Base-by-base conservation (phyloP, 1,284 basidiomycete species). In the Papiliotrema fonsecae region DNA sequence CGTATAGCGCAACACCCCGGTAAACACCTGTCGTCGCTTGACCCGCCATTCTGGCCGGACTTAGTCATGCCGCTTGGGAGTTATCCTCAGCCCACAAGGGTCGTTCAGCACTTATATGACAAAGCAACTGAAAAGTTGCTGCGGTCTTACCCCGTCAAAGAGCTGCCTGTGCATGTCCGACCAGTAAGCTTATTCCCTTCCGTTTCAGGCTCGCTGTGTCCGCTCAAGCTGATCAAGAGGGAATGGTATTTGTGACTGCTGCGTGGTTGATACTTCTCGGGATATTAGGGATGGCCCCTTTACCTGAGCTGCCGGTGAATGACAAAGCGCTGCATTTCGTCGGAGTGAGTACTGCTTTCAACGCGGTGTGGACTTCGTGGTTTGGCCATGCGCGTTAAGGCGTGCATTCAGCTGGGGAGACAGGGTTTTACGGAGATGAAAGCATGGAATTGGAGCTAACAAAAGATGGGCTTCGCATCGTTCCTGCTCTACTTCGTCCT, bases 251-350 rank as follows among this genome's bases (percentile, higher is more conserved):
- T 46, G 52, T 62, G 10, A 66, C 70, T 9, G 70, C 65, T 1
- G 55, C 53, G n/a, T 74, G 72, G 72, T 45, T 70, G 28, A 42
- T 73, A 21, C 44, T 74, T 9, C 56, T 74, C 22, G 70, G 65
- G 37, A 53, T 72, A 11, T 52, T 73, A 9, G 72, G 70, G 9
- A 64, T 74, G 52, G 70, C 69, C 1, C 72, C 70, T 0, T 40
- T 73, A 14, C 68, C 69, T 1, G 53, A 54, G 10, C 40, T 74
- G 21, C 67, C 72, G 3, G 50, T 73, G 37, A 72, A 74, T 50
- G 72, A 74, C 54, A 74, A 73, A 50, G 65, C 69, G 19, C 52
- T 73, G 42, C 72, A 73, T 51, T 74, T 74, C 58, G 66, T 71
- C 45, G 72, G 72, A 25, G 65, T 72, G 42, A 53, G 68, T 57